Base-by-base conservation (phyloP, 2,329 filamentous ascomycete genomes). In the Aureobasidium sp. region DNA sequence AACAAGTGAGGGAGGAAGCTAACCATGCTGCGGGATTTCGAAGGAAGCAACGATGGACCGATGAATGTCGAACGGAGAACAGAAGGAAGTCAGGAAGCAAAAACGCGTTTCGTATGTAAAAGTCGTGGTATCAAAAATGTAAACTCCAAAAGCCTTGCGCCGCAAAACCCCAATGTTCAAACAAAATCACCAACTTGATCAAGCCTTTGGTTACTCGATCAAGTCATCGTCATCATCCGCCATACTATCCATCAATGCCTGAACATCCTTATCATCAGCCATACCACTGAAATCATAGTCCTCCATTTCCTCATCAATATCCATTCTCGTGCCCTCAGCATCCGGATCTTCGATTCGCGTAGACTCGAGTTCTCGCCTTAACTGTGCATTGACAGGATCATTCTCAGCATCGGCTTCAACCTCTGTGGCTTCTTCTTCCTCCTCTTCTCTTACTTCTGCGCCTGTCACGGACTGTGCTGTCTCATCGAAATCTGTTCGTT, bases 231-330 rank as follows among this genome's bases (percentile, higher is more conserved):
- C 64, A 3, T 57, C 57, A 29, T 64, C 62, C 44, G 53, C 62
- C 54, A 65, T 59, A 39, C 62, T 65, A 3, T 65, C 62, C 64
- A 65, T 48, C 57, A 65, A 29, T 37, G 60, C 63, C 57, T 65
- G 64, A 21, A 65, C 61, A 11, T 63, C 62, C 32, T 62, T 63
- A 21, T 65, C 64, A 34, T 62, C 60, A 5, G 64, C 62, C 60
- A 63, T 55, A 15, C 59, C 59, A 42, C 59, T 62, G 15, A 62
- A 61, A 44, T 65, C 64, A 13, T 61, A 61, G 27, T 53, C 63
- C 32, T 60, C 61, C 36, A 63, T 37, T 36, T 52, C 55, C 10
- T 64, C 52, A 6, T 64, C 63, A 44, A 63, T 52, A n/a, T 64
- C 63, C 52, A 63, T 62, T 60, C 61, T 52, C 8, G 63, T 63